Percentiles rank a stretch among this genome's conserved stretches.
These are phyloP conservation scores for Arthrobotrys sphaeroides DNA, from an alignment of 2,329 filamentous ascomycete species.

Conservation along the genomic window DNA sequence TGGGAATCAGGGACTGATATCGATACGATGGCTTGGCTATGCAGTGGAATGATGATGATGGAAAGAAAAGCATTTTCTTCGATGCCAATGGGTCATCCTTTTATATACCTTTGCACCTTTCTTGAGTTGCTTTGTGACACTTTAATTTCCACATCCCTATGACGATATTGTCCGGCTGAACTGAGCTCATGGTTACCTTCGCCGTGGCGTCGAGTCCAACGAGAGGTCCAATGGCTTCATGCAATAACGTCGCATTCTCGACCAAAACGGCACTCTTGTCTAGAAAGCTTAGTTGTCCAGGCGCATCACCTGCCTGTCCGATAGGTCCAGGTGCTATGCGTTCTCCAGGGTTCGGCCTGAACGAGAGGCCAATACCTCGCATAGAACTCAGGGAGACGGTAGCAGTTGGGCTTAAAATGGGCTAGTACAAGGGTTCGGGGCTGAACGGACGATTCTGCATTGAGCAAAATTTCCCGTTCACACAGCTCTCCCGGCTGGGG, in stretches of 20 bases:
- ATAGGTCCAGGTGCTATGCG: background rate
- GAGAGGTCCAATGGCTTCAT: background rate
- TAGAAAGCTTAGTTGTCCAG: constrained; percentile 3
- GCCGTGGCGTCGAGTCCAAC: too few species aligned
- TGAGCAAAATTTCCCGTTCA: background rate
- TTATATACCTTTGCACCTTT: background rate
- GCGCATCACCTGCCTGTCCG: background rate
- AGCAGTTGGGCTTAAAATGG: background rate
- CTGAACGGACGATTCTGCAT: background rate
- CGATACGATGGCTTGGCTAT: background rate
- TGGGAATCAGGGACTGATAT: background rate
- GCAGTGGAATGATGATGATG: background rate
- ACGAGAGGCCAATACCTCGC: background rate
- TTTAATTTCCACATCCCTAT: background rate
- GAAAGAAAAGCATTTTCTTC: background rate
- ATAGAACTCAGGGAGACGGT: background rate
- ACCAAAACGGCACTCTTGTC: background rate
- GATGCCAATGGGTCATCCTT: background rate
- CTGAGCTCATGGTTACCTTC: background rate
- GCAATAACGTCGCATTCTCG: background rate
- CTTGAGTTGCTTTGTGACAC: background rate
- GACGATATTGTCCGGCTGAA: background rate
- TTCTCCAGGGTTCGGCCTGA: background rate
- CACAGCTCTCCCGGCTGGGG: background rate
- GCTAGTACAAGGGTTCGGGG: background rate